These are phyloP conservation scores for Trametes versicolor DNA, from an alignment of 1,284 basidiomycete species.

Conservation along the genomic window DNA sequence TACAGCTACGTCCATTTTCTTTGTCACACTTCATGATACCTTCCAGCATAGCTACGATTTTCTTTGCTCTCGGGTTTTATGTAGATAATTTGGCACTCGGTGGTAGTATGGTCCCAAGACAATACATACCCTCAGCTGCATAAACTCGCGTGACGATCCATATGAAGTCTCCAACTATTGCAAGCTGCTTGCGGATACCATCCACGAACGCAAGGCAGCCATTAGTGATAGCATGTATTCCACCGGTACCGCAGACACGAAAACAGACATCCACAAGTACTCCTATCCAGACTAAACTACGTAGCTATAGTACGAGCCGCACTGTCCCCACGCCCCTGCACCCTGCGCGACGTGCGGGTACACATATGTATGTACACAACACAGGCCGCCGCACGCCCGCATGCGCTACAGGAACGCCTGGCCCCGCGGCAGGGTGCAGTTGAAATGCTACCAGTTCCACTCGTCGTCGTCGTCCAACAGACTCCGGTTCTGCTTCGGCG, in stretches of 20 bases:
- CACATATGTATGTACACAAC: not conserved
- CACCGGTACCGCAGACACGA: constrained; percentile 8
- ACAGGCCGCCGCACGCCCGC: not conserved
- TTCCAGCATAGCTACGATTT: not conserved
- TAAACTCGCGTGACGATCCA: not conserved
- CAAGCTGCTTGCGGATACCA: not conserved
- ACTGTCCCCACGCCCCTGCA: not conserved
- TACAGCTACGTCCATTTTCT: not conserved
- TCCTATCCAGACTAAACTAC: not conserved
- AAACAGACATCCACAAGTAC: not conserved
- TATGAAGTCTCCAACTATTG: no score
- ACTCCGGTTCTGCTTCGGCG: constrained; percentile 26
- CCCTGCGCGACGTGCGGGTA: not conserved
- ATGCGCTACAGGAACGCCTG: constrained; percentile 22
- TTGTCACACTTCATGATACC: not conserved
- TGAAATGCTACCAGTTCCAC: constrained; percentile 64
- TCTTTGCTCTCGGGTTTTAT: not conserved
- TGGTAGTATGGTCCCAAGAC: not conserved
- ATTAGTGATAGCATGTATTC: constrained; percentile 25
- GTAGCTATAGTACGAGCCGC: not conserved
- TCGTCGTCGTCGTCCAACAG: constrained; percentile 59
- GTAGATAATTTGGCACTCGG: not conserved
- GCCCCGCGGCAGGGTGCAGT: constrained; percentile 24
- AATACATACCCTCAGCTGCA: constrained; percentile 2
- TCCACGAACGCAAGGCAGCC: not conserved